These are phyloP conservation scores for Chaetomiaceae sp. DNA, from an alignment of 2,329 filamentous ascomycete species.

Conservation along the genomic window DNA sequence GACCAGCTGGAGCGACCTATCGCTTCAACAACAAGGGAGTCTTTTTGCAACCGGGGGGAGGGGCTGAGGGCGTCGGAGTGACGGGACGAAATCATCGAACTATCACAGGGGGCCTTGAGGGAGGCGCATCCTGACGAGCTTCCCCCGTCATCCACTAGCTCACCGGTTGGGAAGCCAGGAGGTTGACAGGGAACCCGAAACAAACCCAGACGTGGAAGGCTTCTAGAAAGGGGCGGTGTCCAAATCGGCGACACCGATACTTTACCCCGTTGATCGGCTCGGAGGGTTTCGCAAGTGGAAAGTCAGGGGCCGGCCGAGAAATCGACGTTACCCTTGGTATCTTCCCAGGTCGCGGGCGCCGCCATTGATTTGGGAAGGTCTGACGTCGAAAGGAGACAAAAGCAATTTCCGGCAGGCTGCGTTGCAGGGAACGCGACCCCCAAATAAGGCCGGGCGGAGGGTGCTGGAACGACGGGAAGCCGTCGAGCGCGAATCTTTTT, in stretches of 20 bases:
- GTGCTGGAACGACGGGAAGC: not conserved
- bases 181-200: constrained; percentile 19
- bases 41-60: not conserved
- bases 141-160: not conserved
- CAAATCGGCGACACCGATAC: constrained; percentile 5
- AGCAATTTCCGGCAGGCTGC: not conserved
- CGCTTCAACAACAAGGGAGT: not conserved
- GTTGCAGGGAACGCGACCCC: not conserved
- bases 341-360: no score
- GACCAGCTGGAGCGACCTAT: not conserved
- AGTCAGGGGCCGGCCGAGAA: not conserved
- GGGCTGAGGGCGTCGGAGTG: not conserved
- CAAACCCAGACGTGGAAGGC: constrained; percentile 13
- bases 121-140: not conserved
- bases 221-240: constrained; percentile 16
- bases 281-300: not conserved
- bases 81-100: not conserved
- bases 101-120: not conserved
- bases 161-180: constrained; percentile 1
- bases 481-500: not conserved
- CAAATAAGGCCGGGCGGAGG: not conserved
- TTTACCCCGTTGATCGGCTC: constrained; percentile 15
- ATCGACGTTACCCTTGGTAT: not conserved
- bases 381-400: not conserved
- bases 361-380: not conserved